Conservation (phyloP, 345 rosid species). For the Hibiscus mutabilis region DNA sequence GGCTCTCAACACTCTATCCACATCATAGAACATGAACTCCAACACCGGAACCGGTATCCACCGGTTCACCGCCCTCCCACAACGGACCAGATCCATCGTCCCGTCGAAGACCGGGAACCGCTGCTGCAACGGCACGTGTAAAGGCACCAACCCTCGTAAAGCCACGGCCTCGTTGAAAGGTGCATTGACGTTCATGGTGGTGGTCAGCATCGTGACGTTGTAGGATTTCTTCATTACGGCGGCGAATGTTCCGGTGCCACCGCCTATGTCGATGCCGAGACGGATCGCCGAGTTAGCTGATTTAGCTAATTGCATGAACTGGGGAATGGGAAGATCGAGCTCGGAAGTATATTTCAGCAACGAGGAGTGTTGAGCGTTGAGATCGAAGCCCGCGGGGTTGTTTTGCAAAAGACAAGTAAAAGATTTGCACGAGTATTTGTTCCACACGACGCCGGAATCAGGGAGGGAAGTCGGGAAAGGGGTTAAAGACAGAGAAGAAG, state of each 20-base stretch:
- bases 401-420: conserved; percentile 55
- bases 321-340: conserved; percentile 81
- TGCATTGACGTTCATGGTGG: conserved; percentile 83
- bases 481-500: conserved; percentile 34
- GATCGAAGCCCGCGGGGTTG: conserved; percentile 61
- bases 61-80: conserved; percentile 85
- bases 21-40: conserved; percentile 82
- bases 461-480: conserved; percentile 57
- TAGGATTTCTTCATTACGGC: conserved; percentile 60
- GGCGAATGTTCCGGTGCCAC: conserved; percentile 82
- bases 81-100: conserved; percentile 80
- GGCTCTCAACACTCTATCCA: conserved; percentile 72
- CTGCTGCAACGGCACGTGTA: conserved; percentile 93
- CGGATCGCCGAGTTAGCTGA: conserved; percentile 51
- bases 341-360: conserved; percentile 54
- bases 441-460: conserved; percentile 66
- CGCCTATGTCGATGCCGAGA: conserved; percentile 84
- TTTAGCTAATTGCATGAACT: conserved; percentile 65
- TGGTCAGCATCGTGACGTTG: conserved; percentile 69
- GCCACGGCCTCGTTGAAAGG: conserved; percentile 93
- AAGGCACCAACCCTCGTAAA: conserved; percentile 72
- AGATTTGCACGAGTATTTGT: conserved; percentile 59
- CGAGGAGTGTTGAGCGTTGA: conserved; percentile 36
- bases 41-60: conserved; percentile 80
- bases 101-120: conserved; percentile 87